Percentiles rank a stretch among this genome's conserved stretches.
These are phyloP conservation scores for Musa beccarii DNA, from an alignment of 176 grass and related monocot species.

Conservation along the genomic window DNA sequence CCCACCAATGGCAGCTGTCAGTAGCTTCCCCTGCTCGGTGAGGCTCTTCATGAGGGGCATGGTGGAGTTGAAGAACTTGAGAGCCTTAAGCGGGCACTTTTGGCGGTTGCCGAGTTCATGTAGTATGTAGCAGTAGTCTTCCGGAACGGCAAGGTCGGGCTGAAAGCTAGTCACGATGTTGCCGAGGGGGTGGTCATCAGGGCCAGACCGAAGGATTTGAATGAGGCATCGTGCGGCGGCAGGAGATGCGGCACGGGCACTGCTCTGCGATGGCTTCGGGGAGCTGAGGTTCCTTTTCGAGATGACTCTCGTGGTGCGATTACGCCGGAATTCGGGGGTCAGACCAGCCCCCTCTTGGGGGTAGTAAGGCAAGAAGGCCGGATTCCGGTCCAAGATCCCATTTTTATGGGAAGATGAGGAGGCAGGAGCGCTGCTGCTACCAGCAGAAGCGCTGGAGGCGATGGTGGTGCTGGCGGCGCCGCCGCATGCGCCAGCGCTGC, in stretches of 20 bases:
- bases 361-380: slow-evolving; percentile 30
- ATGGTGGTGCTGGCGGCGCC: background rate
- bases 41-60: slow-evolving; percentile 43
- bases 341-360: slow-evolving; percentile 24
- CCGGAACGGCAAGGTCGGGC: slow-evolving; percentile 34
- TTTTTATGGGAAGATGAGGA: slow-evolving; percentile 14
- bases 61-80: slow-evolving; percentile 52
- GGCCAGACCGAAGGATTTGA: slow-evolving; percentile 44
- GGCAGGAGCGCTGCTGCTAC: slow-evolving; percentile 14
- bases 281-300: slow-evolving; percentile 67
- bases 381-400: slow-evolving; percentile 31
- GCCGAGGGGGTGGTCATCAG: slow-evolving; percentile 29
- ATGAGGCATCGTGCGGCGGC: slow-evolving; percentile 40
- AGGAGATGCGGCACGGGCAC: slow-evolving; percentile 11
- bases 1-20: slow-evolving; percentile 56
- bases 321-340: slow-evolving; percentile 65
- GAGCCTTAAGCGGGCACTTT: slow-evolving; percentile 33
- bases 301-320: slow-evolving; percentile 61
- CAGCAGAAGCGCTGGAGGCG: slow-evolving; percentile 14
- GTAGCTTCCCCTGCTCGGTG: slow-evolving; percentile 60
- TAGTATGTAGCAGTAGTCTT: slow-evolving; percentile 77
- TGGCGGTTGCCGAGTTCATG: slow-evolving; percentile 48
- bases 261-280: background rate
- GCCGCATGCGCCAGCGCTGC: background rate
- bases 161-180: slow-evolving; percentile 31